A percentile compares a stretch with the other conserved stretches of the same genome.
Conservation (phyloP, 345 rosid species). For the Sonneratia alba region DNA sequence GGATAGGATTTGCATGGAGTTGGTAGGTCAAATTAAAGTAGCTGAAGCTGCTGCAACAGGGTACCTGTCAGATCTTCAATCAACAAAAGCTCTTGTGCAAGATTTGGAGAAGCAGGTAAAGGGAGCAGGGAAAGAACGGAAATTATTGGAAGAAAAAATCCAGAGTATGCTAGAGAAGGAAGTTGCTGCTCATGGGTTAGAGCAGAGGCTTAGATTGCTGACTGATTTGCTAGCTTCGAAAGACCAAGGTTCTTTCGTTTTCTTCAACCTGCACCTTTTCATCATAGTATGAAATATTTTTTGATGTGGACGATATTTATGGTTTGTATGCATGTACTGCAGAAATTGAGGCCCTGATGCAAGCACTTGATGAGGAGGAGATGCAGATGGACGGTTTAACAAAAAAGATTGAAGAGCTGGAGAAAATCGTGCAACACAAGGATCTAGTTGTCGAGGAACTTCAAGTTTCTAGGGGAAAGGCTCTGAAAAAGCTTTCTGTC, state of each 20-base stretch:
- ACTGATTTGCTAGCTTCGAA: constrained; percentile 50
- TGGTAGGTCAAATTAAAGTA: constrained; percentile 77
- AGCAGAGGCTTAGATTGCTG: constrained; percentile 44
- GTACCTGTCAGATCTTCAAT: constrained; percentile 56
- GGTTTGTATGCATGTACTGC: constrained; percentile 14
- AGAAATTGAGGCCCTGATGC: constrained; percentile 92
- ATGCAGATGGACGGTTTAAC: constrained; percentile 73
- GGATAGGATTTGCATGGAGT: constrained; percentile 74
- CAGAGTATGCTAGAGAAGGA: constrained; percentile 56
- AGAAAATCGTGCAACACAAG: constrained; percentile 51
- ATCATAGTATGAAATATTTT: not conserved
- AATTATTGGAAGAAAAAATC: constrained; percentile 40
- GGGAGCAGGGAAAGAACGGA: constrained; percentile 36
- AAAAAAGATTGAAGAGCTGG: constrained; percentile 48
- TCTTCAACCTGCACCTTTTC: constrained; percentile 10
- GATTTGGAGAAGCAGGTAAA: constrained; percentile 53
- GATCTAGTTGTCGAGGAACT: constrained; percentile 57
- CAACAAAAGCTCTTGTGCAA: constrained; percentile 35
- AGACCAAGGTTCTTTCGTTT: constrained; percentile 55
- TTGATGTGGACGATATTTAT: not conserved
- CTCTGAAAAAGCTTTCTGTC: constrained; percentile 66
- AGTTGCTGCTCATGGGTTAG: constrained; percentile 34
- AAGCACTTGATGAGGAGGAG: constrained; percentile 98
- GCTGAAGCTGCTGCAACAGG: constrained; percentile 67
- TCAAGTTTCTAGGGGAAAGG: constrained; percentile 74